phyloP scores from a whole-genome alignment of 2,329 filamentous ascomycete genomes.

The Aspergillus bombycis region DNA sequence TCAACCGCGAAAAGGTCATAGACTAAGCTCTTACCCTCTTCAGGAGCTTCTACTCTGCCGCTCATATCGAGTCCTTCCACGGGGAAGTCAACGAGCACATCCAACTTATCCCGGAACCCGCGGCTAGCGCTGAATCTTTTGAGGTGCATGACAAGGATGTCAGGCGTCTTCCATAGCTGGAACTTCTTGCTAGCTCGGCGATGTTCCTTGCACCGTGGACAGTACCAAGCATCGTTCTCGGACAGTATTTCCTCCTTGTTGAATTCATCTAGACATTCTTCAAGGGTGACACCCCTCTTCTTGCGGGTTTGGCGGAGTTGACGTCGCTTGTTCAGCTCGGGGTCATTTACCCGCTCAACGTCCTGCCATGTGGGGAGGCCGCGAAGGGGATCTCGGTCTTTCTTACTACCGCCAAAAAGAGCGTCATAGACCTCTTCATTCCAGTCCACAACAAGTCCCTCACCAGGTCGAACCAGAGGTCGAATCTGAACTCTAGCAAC shows the following conservation, averaged over 20 bases:
- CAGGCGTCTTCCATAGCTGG: conserved; percentile 93
- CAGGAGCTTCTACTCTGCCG: conserved; percentile 74
- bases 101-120: conserved; percentile 84
- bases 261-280: conserved; percentile 93
- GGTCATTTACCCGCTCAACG: conserved; percentile 58
- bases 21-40: conserved; percentile 77
- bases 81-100: conserved; percentile 88
- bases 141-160: conserved; percentile 91
- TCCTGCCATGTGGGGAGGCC: conserved; percentile 63
- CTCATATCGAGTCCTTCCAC: conserved; percentile 83
- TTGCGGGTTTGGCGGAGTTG: conserved; percentile 66
- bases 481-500: conserved; percentile 50
- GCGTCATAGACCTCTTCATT: conserved; percentile 67
- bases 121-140: conserved; percentile 91
- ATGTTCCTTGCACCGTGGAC: conserved; percentile 91
- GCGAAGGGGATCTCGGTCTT: conserved; percentile 54
- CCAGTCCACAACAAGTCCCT: conserved; percentile 90
- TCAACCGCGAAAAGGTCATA: conserved; percentile 97
- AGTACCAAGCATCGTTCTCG: conserved; percentile 97
- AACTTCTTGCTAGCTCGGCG: conserved; percentile 93
- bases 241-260: conserved; percentile 92
- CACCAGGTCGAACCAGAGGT: conserved; percentile 75
- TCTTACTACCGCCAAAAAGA: conserved; percentile 61
- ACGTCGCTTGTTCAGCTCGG: conserved; percentile 66
- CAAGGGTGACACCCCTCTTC: conserved; percentile 77